Base-by-base conservation (phyloP, 768 basidiomycete species). In the Boletus insuetus region DNA sequence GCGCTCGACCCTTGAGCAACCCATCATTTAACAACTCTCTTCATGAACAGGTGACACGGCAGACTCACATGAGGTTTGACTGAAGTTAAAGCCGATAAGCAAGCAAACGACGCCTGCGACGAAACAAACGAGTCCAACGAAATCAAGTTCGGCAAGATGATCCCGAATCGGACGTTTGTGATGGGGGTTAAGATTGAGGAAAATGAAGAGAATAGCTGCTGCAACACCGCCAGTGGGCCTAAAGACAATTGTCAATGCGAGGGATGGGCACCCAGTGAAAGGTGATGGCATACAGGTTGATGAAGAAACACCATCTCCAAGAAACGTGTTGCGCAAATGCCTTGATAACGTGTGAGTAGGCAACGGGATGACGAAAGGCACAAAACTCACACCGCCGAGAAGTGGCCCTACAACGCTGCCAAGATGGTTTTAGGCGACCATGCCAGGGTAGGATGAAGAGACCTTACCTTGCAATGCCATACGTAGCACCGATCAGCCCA, bases 251-350 rank as follows among this genome's bases (percentile, higher is more conserved):
- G 24, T 56, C 26, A 61, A 52, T 22, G n/a, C 48, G 2, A 53
- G 32, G 8, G 4, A 39, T 4, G 40, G 2, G 4, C 8, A 42
- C 17, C 5, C 6, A 24, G 32, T 2, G 6, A 31, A 5, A 37
- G 0, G 19, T 9, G 12, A 37, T 26, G n/a, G 58, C 82, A 53
- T 65, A 86, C 86, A 90, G 61, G 61, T 89, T 89, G 60, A 90
- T 85, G 65, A 82, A 88, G 70, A 90, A 90, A 66, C 86, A 88
- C 91, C 91, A 92, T 73, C 91, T 73, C 91, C 91, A 93, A 1
- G 83, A 77, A 17, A 84, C 84, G 64, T 88, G 85, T 64, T 91
- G 83, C 0, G 89, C 82, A 54, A 92, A 82, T 13, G 72, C 84
- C 86, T 58, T 45, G n/a, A 14, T 14, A 24, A 42, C 29, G 29